Conservation (phyloP, 176 grass and related monocot genomes). For the Zea luxurians region DNA sequence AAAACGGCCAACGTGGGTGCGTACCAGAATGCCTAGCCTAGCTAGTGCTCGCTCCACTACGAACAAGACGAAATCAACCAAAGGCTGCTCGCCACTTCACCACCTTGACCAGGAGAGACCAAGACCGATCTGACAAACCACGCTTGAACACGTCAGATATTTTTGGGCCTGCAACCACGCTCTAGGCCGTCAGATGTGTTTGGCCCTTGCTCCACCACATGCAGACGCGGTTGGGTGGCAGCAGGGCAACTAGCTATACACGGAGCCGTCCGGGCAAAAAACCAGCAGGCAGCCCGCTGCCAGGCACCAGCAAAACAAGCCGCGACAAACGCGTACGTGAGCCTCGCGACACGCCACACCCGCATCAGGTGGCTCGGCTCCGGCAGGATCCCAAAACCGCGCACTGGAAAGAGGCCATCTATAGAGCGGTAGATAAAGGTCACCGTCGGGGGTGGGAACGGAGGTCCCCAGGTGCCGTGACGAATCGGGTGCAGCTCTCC, state of each 20-base stretch:
- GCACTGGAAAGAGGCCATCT: neutral
- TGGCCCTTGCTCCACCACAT: constrained; percentile 9
- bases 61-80: constrained; percentile 2
- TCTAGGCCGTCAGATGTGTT: neutral
- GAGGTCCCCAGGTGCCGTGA: neutral
- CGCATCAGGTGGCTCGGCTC: neutral
- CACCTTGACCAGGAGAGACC: neutral
- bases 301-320: neutral
- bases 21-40: neutral
- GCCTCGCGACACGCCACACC: constrained; percentile 13
- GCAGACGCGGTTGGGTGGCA: neutral
- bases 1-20: neutral
- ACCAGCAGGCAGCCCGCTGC: neutral
- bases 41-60: constrained; percentile 27
- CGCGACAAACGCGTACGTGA: neutral
- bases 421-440: constrained; percentile 43
- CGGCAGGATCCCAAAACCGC: constrained; percentile 28
- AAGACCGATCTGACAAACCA: constrained; percentile 2
- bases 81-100: neutral
- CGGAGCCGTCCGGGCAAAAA: no score
- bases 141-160: neutral
- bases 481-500: neutral
- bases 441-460: constrained; percentile 14
- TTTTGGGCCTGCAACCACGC: neutral
- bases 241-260: no score